Base-by-base conservation (phyloP, 345 rosid genomes). In the Hirschfeldia incana region DNA sequence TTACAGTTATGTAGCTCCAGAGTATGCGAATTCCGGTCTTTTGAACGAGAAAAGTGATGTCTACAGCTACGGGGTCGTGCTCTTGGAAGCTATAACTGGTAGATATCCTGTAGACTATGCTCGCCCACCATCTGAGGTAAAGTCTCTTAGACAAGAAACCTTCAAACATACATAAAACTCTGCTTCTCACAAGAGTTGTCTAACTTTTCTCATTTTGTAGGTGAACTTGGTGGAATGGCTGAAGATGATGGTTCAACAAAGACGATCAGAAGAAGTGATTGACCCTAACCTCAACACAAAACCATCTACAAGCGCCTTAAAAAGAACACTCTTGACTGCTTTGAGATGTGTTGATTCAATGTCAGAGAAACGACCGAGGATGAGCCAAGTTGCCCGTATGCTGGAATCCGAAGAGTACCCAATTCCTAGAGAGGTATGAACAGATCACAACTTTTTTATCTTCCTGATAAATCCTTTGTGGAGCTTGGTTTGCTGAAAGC, bases 211-310 rank as follows among this genome's bases (percentile, higher is more conserved):
- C 42, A 13, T 51, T 15, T 82, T 80, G 72, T 81, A 95, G 99
- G 97, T 95, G 63, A 90, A 95, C 88, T 87, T 95, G 74, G 97
- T 95, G 12, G 98, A 95, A 80, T 95, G 99, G 99, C 84, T 93
- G 77, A 95, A 95, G 87, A 90, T 93, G 98, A 95, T 95, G 98
- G 98, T n/a, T n/a, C n/a, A n/a, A n/a, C n/a, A n/a, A n/a, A n/a
- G n/a, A n/a, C n/a, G n/a, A n/a, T n/a, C n/a, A n/a, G n/a, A n/a
- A n/a, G n/a, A n/a, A n/a, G n/a, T n/a, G n/a, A n/a, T n/a, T n/a
- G n/a, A n/a, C n/a, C n/a, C n/a, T n/a, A n/a, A n/a, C n/a, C n/a
- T n/a, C n/a, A n/a, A n/a, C n/a, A n/a, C n/a, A n/a, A n/a, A n/a
- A n/a, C n/a, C n/a, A n/a, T n/a, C n/a, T n/a, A n/a, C n/a, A n/a